A percentile compares a stretch with the other conserved stretches of the same genome.
Evolutionary conservation across 305 asterid genomes (phyloP).

Genomic region (Fraxinus ornus): DNA sequence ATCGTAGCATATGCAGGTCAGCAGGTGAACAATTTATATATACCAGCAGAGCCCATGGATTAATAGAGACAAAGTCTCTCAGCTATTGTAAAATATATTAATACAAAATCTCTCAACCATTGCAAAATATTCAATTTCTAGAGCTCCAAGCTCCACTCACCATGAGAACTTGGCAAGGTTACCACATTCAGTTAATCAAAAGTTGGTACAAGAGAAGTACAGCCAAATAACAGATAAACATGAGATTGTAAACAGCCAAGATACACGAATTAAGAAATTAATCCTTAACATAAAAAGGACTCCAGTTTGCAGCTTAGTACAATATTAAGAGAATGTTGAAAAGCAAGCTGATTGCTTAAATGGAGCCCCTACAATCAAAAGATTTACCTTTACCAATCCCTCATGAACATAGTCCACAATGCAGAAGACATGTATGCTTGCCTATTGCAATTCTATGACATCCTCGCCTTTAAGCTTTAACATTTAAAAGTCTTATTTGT

Average conservation of each 20-base stretch:
- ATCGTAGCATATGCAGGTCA: not conserved
- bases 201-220: not conserved
- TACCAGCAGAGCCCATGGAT: slow-evolving; percentile 3
- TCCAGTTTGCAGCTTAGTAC: slow-evolving; percentile 1
- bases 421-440: not conserved
- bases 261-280: not conserved
- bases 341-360: not conserved
- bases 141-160: not conserved
- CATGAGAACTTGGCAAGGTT: not conserved
- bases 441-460: slow-evolving; percentile 1
- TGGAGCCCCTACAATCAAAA: slow-evolving; percentile 1
- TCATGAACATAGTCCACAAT: not conserved
- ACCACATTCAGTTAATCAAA: not conserved
- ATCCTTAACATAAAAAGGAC: slow-evolving; percentile 14
- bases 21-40: slow-evolving; percentile 2
- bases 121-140: not conserved
- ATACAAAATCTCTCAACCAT: not conserved
- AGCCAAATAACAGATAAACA: not conserved
- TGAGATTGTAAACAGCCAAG: not conserved
- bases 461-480: slow-evolving; percentile 11
- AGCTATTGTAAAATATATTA: not conserved
- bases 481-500: not conserved
- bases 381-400: not conserved
- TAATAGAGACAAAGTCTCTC: not conserved
- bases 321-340: not conserved